Base-by-base conservation (phyloP, 2,329 filamentous ascomycete species). In the Trichoderma sp. region DNA sequence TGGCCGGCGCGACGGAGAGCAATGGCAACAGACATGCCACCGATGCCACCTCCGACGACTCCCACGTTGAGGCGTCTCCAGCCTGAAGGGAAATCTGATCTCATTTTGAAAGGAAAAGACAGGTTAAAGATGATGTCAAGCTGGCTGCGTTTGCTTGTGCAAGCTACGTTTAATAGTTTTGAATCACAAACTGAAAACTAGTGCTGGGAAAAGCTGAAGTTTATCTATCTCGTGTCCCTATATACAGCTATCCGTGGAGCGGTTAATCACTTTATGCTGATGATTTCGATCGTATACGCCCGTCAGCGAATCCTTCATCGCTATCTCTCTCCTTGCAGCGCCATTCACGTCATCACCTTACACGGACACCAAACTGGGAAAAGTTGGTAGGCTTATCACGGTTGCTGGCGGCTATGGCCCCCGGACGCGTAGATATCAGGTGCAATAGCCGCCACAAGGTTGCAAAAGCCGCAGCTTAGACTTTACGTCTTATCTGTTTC, bases 1-100 rank as follows among this genome's bases (percentile, higher is more conserved):
- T 85, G 84, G 24, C 84, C 84, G 2, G 81, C 80, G 27, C 82
- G 81, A 4, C 83, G 82, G 14, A 85, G 79, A 0, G 84, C 79
- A 40, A 85, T 82, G 6, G 82, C 83, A 2, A 77, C 81, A 0
- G 79, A 82, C 75, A 85, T 79, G 72, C 83, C 83, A 14, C 83
- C 83, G 52, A 85, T 84, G 52, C 83, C 83, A 16, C 82, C 83
- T 47, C 83, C 83, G 4, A 85, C 71, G 33, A 85, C 79, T 21
- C 77, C 81, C 27, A 84, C 79, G 35, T 73, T 81, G 27, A 88
- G 81, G 7, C 74, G 77, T 57, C 79, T 79, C 85, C 85, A 87
- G 61, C 78, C 75, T 0, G 68, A 62, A 16, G 62, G 69, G 57
- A 49, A 69, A 16, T 70, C 71, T 55, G 75, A 77, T 27, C 73